Conservation (phyloP, 441 rosid species). For the Brassica hybrid region DNA sequence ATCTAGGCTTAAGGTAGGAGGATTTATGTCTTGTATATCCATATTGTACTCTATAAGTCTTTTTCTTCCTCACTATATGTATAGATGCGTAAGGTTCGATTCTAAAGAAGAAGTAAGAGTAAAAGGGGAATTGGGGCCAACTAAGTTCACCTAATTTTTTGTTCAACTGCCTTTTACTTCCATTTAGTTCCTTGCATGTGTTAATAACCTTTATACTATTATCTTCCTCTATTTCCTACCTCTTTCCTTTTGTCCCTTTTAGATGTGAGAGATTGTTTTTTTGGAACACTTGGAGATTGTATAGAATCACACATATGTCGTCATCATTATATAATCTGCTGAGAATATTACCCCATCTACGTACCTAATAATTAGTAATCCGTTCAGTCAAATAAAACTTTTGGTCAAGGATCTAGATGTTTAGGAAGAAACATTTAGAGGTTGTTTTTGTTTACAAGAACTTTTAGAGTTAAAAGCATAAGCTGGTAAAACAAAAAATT, state of each 20-base stretch:
- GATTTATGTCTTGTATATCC: slow-evolving; percentile 30
- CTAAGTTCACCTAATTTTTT: slow-evolving; percentile 46
- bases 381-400: slow-evolving; percentile 5
- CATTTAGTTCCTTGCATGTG: slow-evolving; percentile 33
- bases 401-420: slow-evolving; percentile 7
- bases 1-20: slow-evolving; percentile 29
- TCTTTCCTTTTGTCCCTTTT: not conserved
- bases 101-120: slow-evolving; percentile 36
- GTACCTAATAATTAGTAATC: slow-evolving; percentile 15
- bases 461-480: slow-evolving; percentile 2
- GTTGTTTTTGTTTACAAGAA: not conserved
- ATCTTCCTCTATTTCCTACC: slow-evolving; percentile 10
- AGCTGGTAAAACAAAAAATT: not conserved
- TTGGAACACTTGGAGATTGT: slow-evolving; percentile 6
- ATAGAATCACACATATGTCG: not conserved
- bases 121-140: slow-evolving; percentile 41
- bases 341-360: not conserved
- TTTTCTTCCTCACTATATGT: slow-evolving; percentile 1
- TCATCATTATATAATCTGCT: not conserved
- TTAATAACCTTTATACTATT: slow-evolving; percentile 16
- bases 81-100: slow-evolving; percentile 28
- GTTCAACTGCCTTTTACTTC: slow-evolving; percentile 49
- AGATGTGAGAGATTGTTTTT: slow-evolving; percentile 4
- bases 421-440: not conserved
- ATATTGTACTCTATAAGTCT: slow-evolving; percentile 20